Evolutionary conservation across 176 grass and related monocot species (phyloP).

Genomic region (Oryza brachyantha): DNA sequence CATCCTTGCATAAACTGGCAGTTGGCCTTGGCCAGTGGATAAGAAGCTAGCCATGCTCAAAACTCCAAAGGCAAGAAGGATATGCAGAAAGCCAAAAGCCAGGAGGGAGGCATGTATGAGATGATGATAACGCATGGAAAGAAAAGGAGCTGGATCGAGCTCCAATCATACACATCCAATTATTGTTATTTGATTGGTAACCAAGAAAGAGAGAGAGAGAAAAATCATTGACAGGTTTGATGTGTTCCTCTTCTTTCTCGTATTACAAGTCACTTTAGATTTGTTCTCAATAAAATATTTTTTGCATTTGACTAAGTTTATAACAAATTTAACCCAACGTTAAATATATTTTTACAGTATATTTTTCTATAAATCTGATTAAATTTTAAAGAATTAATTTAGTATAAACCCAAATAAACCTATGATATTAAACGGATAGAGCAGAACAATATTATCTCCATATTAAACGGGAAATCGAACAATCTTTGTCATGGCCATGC

Average conservation of each 20-base stretch:
- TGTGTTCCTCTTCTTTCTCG: no score
- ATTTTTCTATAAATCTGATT: no score
- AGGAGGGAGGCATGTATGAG: background rate
- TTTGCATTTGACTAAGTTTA: no score
- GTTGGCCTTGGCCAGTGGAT: background rate
- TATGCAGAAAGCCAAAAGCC: background rate
- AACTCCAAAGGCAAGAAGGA: background rate
- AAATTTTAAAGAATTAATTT: no score
- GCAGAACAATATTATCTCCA: background rate
- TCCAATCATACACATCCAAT: conserved; percentile 33
- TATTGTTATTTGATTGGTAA: conserved; percentile 34
- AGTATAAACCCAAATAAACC: no score
- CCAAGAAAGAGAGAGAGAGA: background rate
- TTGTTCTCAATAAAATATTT: no score
- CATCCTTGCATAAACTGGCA: background rate
- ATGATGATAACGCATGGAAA: background rate
- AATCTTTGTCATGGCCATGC: background rate
- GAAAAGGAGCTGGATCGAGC: background rate
- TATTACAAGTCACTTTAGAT: no score
- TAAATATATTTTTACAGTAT: no score
- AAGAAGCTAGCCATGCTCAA: background rate
- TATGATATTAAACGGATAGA: no score
- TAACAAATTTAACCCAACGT: no score
- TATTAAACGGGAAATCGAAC: background rate
- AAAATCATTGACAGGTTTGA: background rate